phyloP scores from a whole-genome alignment of 148 eudicot genomes.

The Rhododendron mucronatum region DNA sequence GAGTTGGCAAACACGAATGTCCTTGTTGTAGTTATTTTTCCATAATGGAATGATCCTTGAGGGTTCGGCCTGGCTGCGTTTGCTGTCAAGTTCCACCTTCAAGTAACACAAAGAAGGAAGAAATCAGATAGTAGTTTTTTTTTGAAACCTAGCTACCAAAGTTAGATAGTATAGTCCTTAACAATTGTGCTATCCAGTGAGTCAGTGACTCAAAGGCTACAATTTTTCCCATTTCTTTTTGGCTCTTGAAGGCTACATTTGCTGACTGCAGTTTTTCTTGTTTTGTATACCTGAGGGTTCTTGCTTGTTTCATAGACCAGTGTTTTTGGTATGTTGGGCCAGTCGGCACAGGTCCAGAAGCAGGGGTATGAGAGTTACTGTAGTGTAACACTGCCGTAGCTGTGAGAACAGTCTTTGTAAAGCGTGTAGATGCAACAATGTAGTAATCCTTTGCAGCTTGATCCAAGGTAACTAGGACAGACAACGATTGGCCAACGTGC shows the following conservation, averaged over 20 bases:
- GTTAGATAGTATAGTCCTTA: background rate
- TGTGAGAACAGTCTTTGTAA: slow-evolving; percentile 47
- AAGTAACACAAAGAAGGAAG: slow-evolving; percentile 4
- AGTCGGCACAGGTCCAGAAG: slow-evolving; percentile 77
- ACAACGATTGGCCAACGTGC: slow-evolving; percentile 85
- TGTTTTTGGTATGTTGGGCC: slow-evolving; percentile 41
- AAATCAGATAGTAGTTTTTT: background rate
- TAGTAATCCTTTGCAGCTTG: slow-evolving; percentile 86
- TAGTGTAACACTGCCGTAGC: slow-evolving; percentile 62
- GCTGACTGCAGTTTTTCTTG: background rate
- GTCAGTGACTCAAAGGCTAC: background rate
- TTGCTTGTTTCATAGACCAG: slow-evolving; percentile 92
- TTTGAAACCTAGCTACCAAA: background rate
- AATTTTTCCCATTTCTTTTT: background rate
- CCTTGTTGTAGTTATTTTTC: slow-evolving; percentile 48
- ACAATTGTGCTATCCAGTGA: background rate
- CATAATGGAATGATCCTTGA: slow-evolving; percentile 96
- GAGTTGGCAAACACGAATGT: slow-evolving; percentile 65
- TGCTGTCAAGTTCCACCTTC: slow-evolving; percentile 93
- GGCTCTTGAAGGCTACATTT: background rate
- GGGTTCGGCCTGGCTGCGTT: slow-evolving; percentile 99
- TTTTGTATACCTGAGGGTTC: slow-evolving; percentile 61
- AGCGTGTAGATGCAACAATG: slow-evolving; percentile 77
- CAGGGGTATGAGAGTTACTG: slow-evolving; percentile 48
- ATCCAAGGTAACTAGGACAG: slow-evolving; percentile 76